Evolutionary conservation across 192 early-diverging fungal species (phyloP), one percentile per base, ranked within the genome.

Genomic region (Coemansia sp.): DNA sequence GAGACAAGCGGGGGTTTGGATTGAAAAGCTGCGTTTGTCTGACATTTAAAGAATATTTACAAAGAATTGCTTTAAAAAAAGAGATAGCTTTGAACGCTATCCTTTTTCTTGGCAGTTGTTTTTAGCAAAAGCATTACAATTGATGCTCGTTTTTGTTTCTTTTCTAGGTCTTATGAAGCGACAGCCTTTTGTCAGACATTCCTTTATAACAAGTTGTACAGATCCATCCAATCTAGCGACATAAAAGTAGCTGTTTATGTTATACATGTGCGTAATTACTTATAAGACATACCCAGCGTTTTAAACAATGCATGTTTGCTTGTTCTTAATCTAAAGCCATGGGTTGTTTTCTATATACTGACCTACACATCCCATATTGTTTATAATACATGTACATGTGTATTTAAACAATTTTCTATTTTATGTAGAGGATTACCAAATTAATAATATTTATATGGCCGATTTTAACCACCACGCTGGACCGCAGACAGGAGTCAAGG

Each of bases 201-300:
- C 7, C 32, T 9, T 35, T 35, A 35, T 35, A 35, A 1, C 32
- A 35, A 98, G 73, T 89, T 86, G 85, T 88, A 97, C 29, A 98
- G 84, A 77, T 98, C 94, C 60, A 92, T 89, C 17, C 91, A 89
- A 66, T 83, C 83, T 88, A 99, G 91, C 49, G 84, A 66, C 73
- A 50, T 89, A 85, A 74, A 99, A 95, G 78, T 99, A 91, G 45
- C 77, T 57, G 64, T 86, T 90, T 64, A 98, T 84, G 19, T 91
- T 94, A 53, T 95, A 86, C 63, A 92, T 93, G 74, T 99, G 94
- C 67, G 92, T 89, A 70, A 98, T 95, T 57, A 94, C 95, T 82
- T 99, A 90, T 57, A 98, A 91, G 54, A 98, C 93, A 70, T 99
- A 91, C 61, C 95, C 14, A 45, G 41, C 41, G 14, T n/a, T 45